A percentile compares a stretch with the other conserved stretches of the same genome.
These are phyloP conservation scores for Thalassiosira allenii DNA, from an alignment of 352 stramenopile genomes.

Conservation along the genomic window DNA sequence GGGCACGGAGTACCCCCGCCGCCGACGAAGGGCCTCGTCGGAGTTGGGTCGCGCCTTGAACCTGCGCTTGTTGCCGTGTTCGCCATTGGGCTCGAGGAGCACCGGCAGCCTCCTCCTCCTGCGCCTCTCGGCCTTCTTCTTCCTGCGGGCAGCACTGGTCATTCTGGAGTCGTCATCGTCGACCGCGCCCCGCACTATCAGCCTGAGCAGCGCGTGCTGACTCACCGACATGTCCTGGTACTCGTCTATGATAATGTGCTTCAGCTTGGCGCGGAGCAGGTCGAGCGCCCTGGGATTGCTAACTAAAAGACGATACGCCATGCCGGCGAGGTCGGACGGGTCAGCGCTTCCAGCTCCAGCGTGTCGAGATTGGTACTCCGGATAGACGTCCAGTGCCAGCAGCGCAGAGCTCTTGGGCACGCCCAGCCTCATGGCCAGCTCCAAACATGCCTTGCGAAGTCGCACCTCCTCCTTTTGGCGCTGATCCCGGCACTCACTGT, in stretches of 20 bases:
- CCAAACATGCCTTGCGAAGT: constrained; percentile 52
- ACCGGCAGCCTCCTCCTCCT: constrained; percentile 19
- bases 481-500: not conserved
- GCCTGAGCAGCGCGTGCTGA: constrained; percentile 57
- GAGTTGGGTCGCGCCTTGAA: too few species aligned
- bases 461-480: constrained; percentile 11
- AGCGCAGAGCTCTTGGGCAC: constrained; percentile 59
- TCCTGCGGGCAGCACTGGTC: not conserved
- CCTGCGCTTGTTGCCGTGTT: not conserved
- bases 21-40: too few species aligned
- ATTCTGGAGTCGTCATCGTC: constrained; percentile 32
- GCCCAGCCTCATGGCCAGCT: constrained; percentile 61
- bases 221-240: constrained; percentile 74
- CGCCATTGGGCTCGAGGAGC: constrained; percentile 19
- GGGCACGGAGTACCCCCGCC: constrained; percentile 39
- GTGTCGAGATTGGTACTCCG: constrained; percentile 57
- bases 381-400: constrained; percentile 58
- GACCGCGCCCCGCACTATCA: constrained; percentile 51
- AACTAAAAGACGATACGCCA: constrained; percentile 57
- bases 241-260: constrained; percentile 69
- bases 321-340: constrained; percentile 57
- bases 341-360: constrained; percentile 45
- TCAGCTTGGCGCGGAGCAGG: constrained; percentile 50
- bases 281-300: constrained; percentile 39
- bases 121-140: constrained; percentile 11